Percentiles rank a stretch among this genome's conserved stretches.
These are phyloP conservation scores for Colletotrichum echinochloae DNA, from an alignment of 2,329 filamentous ascomycete species.

Conservation along the genomic window DNA sequence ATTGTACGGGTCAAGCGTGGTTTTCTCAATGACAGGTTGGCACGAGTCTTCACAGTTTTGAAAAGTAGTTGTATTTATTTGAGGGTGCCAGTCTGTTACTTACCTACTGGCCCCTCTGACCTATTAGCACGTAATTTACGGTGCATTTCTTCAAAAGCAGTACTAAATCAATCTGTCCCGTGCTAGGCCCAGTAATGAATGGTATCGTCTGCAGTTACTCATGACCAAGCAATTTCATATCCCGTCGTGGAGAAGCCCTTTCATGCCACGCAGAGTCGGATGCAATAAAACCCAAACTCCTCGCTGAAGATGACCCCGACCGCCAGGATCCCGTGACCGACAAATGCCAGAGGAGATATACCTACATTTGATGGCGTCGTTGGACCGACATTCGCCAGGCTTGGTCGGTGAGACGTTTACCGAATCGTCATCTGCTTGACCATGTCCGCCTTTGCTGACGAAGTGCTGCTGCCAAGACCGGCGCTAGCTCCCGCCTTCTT, in stretches of 20 bases:
- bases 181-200: constrained; percentile 16
- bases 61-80: not conserved
- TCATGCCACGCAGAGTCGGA: constrained; percentile 62
- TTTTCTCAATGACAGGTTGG: not conserved
- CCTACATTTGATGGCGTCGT: constrained; percentile 56
- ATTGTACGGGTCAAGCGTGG: not conserved
- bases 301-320: constrained; percentile 56
- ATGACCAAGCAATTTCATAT: constrained; percentile 42
- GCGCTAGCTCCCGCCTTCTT: constrained; percentile 89
- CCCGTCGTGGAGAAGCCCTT: constrained; percentile 59
- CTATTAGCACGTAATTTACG: constrained; percentile 5
- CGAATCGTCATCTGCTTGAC: constrained; percentile 96
- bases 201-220: constrained; percentile 35
- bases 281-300: constrained; percentile 61
- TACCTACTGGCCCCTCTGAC: not conserved
- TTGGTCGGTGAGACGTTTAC: constrained; percentile 57
- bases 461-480: constrained; percentile 72
- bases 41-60: not conserved
- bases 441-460: constrained; percentile 84
- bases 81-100: constrained; percentile 16
- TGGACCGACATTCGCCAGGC: constrained; percentile 41
- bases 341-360: constrained; percentile 59
- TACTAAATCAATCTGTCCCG: constrained; percentile 13
- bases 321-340: constrained; percentile 52
- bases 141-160: constrained; percentile 16